Percentiles rank a stretch among this genome's conserved stretches.
phyloP scores from a whole-genome alignment of 2,329 filamentous ascomycete species.

The Talaromyces sp. region DNA sequence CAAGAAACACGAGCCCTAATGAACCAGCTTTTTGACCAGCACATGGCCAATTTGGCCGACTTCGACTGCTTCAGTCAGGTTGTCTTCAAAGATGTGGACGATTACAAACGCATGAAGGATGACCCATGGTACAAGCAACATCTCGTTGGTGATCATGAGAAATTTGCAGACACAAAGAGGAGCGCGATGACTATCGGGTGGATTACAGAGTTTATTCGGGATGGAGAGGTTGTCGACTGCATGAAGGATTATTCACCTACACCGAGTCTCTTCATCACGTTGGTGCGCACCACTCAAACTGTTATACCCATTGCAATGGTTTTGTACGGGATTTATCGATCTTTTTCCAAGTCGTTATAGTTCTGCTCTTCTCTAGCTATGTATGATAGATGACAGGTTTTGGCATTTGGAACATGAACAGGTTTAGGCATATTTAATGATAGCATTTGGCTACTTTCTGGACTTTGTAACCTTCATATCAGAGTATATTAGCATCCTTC shows the following conservation, averaged over 20 bases:
- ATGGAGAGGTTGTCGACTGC: conserved; percentile 33
- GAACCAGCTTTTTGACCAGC: conserved; percentile 43
- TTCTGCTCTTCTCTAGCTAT: neutral
- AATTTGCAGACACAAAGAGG: conserved; percentile 50
- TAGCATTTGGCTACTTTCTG: neutral
- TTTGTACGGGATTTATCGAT: neutral
- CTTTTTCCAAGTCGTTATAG: neutral
- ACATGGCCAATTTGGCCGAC: conserved; percentile 48
- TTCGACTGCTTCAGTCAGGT: conserved; percentile 53
- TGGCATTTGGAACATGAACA: neutral
- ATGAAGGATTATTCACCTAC: conserved; percentile 13
- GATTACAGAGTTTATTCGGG: conserved; percentile 43
- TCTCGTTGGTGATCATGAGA: conserved; percentile 47
- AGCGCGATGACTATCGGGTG: conserved; percentile 50
- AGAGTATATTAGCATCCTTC: neutral
- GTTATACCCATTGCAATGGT: neutral
- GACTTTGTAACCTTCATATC: neutral
- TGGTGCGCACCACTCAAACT: neutral
- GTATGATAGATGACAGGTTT: neutral
- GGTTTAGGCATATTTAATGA: neutral
- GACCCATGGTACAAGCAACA: conserved; percentile 51
- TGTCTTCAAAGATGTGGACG: conserved; percentile 44
- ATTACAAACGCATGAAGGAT: conserved; percentile 49
- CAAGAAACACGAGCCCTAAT: conserved; percentile 39
- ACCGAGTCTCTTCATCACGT: neutral